Evolutionary conservation across 1,139 yeast genomes (phyloP).

Genomic region (Geotrichum restrictum): DNA sequence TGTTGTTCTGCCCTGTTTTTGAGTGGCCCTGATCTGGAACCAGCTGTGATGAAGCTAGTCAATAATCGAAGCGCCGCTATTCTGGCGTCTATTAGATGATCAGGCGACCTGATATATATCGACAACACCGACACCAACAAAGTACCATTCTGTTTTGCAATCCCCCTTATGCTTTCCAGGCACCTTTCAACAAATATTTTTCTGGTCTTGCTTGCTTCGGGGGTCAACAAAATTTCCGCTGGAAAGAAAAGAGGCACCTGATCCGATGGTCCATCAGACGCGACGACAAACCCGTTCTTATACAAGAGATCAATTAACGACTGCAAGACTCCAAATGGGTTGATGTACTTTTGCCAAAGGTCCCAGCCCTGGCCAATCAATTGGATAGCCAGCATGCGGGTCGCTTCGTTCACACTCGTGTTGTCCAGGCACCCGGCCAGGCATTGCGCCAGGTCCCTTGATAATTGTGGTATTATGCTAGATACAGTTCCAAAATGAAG

Average conservation of each 20-base stretch:
- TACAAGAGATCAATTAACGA: constrained; percentile 25
- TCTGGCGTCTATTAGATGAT: constrained; percentile 24
- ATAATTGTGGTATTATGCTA: not conserved
- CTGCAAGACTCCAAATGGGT: constrained; percentile 28
- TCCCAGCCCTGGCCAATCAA: constrained; percentile 33
- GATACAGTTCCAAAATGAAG: not conserved
- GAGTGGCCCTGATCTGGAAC: not conserved
- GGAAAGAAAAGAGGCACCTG: not conserved
- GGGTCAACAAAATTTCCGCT: not conserved
- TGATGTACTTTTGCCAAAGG: constrained; percentile 30
- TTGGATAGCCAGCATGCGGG: constrained; percentile 25
- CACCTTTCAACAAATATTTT: constrained; percentile 20
- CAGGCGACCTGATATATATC: constrained; percentile 25
- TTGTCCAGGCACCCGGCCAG: constrained; percentile 10
- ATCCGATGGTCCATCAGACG: constrained; percentile 5
- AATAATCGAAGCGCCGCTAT: constrained; percentile 28
- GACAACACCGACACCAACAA: constrained; percentile 29
- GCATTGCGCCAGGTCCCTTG: constrained; percentile 16
- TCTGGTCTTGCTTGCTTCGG: constrained; percentile 9
- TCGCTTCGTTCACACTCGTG: not conserved
- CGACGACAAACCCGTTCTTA: constrained; percentile 24
- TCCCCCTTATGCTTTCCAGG: constrained; percentile 27
- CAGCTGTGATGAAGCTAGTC: constrained; percentile 22
- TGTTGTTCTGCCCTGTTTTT: not conserved
- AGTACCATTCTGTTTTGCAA: constrained; percentile 28